Conservation (phyloP, 768 basidiomycete species). For the Sutorius australiensis region DNA sequence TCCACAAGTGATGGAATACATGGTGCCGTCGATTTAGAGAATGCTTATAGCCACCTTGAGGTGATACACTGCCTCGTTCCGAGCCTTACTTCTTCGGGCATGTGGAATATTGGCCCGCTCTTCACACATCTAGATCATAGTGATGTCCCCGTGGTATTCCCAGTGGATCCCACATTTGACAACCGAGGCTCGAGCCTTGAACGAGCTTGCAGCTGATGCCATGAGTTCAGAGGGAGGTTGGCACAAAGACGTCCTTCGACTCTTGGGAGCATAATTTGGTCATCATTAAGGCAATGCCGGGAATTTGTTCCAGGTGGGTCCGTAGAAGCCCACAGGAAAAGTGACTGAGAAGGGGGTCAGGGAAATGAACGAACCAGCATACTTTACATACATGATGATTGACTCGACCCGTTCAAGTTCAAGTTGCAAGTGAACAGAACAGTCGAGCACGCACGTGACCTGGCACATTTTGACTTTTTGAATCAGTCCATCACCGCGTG, state of each 20-base stretch:
- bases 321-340: background rate
- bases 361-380: background rate
- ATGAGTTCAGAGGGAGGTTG: background rate
- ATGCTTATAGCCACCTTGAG: background rate
- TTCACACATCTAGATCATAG: background rate
- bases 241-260: background rate
- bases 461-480: no score
- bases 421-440: background rate
- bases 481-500: no score
- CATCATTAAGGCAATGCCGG: background rate
- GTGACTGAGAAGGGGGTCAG: background rate
- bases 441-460: no score
- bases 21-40: background rate
- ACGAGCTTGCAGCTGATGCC: background rate
- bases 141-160: background rate
- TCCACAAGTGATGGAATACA: background rate
- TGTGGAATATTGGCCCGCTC: background rate
- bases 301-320: background rate
- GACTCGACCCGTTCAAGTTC: background rate
- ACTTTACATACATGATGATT: no score
- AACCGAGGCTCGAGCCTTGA: background rate
- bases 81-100: constrained; percentile 4
- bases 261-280: background rate
- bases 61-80: constrained; percentile 8
- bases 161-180: background rate